Evolutionary conservation across 495 filamentous ascomycete genomes (phyloP), one percentile per base, ranked within the genome.

Genomic region (Penicillium samsonianum): DNA sequence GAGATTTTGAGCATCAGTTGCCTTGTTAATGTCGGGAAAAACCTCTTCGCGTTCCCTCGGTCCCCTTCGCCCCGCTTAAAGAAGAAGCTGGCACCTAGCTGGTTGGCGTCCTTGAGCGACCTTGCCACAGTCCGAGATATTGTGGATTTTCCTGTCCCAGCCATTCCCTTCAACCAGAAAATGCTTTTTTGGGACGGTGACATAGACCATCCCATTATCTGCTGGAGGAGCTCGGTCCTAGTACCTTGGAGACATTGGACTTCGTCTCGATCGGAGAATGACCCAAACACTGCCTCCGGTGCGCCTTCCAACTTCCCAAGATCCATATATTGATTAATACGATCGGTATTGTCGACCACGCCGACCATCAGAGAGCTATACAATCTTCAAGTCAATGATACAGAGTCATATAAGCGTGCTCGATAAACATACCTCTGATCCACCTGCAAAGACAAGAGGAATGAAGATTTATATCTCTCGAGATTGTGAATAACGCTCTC

Each of bases 31-130:
- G 76, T 80, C 7, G 79, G 61, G 44, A 84, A 73, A 55, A 83
- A 64, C 22, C 63, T 69, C 7, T 35, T 64, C 6, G 75, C 75
- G 26, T 64, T 72, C 6, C 68, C 72, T 45, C 71, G 66, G 50
- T 82, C 76, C 1, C 68, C 67, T 22, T 76, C 73, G 17, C 76
- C 74, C 57, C 70, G 73, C 40, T 77, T 79, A 63, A 84, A 85
- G 68, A 85, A 81, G 64, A 82, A 82, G 60, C 71, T 80, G 0
- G 64, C 74, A 6, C 67, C 73, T 11, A 77, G 63, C 7, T 35
- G 26, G 0, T 58, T 41, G 2, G 47, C 22, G 0, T 63, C 22
- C 2, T 63, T 49, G 19, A 69, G 53, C 4, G 14, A 54, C 1
- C 16, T 41, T 11, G 70, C 70, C 0, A 77, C 35, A 17, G 70